phyloP scores from a whole-genome alignment of 202 grass and related monocot species.

The Schoenoplectus tabernaemontani region DNA sequence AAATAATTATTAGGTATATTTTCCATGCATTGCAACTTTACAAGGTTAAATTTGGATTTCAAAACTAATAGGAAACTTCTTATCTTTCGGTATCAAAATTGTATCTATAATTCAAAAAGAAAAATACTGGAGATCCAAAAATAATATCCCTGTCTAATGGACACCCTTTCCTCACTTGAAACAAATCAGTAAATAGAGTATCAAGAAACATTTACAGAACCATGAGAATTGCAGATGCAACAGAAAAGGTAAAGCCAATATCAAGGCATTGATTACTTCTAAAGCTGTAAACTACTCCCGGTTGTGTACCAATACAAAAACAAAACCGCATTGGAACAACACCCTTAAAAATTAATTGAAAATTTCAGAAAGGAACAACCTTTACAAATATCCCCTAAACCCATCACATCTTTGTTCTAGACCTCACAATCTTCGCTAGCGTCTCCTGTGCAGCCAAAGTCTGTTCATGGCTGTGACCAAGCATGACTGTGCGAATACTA shows the following conservation, averaged over 20 bases:
- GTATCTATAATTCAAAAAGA: neutral
- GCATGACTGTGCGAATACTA: slow-evolving; percentile 94
- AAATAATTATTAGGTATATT: no score
- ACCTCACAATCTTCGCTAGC: slow-evolving; percentile 85
- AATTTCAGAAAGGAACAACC: slow-evolving; percentile 2
- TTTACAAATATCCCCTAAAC: neutral
- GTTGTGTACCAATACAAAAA: slow-evolving; percentile 21
- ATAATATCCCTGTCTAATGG: neutral
- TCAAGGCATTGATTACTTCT: neutral
- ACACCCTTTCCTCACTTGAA: neutral
- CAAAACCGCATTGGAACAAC: neutral
- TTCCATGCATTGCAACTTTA: no score
- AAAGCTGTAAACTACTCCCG: neutral
- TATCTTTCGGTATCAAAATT: neutral
- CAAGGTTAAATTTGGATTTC: no score
- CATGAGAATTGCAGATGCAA: neutral
- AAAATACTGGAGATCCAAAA: neutral
- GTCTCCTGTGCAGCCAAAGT: slow-evolving; percentile 91
- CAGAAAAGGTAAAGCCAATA: no score
- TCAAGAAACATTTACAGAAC: slow-evolving; percentile 4
- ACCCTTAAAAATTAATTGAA: neutral
- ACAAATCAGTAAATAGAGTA: neutral
- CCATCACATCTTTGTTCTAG: slow-evolving; percentile 78
- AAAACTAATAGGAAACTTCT: no score
- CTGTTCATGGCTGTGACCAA: slow-evolving; percentile 70